Percentiles rank a stretch among this genome's conserved stretches.
These are phyloP conservation scores for Coemansia sp. DNA, from an alignment of 192 early-diverging fungal genomes.

Conservation along the genomic window DNA sequence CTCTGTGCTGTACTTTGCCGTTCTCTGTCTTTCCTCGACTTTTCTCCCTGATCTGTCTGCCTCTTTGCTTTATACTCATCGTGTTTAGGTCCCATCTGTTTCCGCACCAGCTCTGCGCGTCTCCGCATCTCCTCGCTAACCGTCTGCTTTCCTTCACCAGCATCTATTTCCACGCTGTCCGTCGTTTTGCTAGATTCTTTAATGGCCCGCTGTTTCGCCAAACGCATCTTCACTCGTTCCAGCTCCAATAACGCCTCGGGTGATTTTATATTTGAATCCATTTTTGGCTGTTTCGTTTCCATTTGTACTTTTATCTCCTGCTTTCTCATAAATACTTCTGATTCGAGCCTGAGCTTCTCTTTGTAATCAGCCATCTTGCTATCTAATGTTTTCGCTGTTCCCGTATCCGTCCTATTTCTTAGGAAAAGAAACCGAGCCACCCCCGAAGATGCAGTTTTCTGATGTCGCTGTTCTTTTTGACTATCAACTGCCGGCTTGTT, in stretches of 20 bases:
- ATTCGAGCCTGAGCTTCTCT: conserved; percentile 7
- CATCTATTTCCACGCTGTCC: background rate
- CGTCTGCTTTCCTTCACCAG: background rate
- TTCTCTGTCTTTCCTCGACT: background rate
- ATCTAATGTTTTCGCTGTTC: background rate
- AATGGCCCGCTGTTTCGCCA: background rate
- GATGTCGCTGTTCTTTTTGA: background rate
- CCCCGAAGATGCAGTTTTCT: background rate
- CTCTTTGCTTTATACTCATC: background rate
- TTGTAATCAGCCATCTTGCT: background rate
- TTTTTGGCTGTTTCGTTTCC: background rate
- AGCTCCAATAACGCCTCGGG: too few relatives aligned
- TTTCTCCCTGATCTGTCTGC: background rate
- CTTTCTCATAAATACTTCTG: background rate
- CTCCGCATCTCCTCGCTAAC: background rate
- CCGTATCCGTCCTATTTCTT: background rate
- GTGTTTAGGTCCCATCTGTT: background rate
- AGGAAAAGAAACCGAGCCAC: background rate
- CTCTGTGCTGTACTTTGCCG: background rate
- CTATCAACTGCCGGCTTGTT: background rate
- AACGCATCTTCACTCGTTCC: too few relatives aligned
- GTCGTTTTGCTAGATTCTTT: background rate
- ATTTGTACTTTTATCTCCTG: background rate
- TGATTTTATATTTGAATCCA: too few relatives aligned
- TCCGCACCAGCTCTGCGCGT: background rate